Conservation (phyloP, 495 filamentous ascomycete genomes). For the Astrocystis sublimbata region DNA sequence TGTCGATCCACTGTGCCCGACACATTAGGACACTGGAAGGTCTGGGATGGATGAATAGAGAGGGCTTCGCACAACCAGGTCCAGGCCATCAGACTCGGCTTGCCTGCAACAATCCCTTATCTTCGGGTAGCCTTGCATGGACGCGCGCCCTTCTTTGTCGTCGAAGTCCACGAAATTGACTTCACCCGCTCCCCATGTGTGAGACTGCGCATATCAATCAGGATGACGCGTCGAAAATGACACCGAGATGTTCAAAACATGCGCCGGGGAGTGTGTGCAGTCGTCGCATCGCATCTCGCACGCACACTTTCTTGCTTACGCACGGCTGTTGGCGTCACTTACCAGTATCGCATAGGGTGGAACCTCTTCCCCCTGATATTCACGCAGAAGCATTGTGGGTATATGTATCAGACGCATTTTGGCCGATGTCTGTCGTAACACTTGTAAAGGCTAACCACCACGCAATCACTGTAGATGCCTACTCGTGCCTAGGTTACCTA, state of each 20-base stretch:
- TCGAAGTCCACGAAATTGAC: conserved; percentile 34
- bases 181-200: conserved; percentile 44
- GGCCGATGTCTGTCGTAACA: not conserved
- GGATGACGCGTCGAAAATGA: not conserved
- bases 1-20: conserved; percentile 39
- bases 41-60: not conserved
- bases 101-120: not conserved
- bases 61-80: conserved; percentile 24
- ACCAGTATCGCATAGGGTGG: conserved; percentile 15
- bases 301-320: not conserved
- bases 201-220: conserved; percentile 29
- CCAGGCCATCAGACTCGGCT: conserved; percentile 13
- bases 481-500: no score
- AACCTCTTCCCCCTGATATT: conserved; percentile 13
- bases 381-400: conserved; percentile 3
- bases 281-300: no score
- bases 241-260: no score
- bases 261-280: no score
- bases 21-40: conserved; percentile 20
- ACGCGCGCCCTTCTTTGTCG: conserved; percentile 9
- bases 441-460: not conserved
- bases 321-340: not conserved
- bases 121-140: conserved; percentile 12
- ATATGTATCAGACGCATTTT: conserved; percentile 15
- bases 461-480: not conserved